Evolutionary conservation across 805 yeast species (phyloP).

Genomic region (Scheffersomyces spartinae): DNA sequence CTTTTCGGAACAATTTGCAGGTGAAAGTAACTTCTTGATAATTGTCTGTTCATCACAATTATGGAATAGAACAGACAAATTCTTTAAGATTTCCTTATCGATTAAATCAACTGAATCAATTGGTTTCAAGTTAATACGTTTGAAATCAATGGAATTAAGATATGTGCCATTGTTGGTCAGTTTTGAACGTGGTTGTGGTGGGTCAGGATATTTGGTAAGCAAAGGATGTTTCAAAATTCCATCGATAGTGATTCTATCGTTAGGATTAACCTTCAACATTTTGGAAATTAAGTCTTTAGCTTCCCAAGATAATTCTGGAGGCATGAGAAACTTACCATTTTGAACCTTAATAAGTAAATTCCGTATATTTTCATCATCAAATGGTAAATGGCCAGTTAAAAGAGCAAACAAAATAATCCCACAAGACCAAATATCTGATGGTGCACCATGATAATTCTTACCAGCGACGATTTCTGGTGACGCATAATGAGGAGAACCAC

Average conservation of each 20-base stretch:
- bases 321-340: slow-evolving; percentile 78
- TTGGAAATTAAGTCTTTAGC: slow-evolving; percentile 76
- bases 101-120: slow-evolving; percentile 35
- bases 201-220: slow-evolving; percentile 61
- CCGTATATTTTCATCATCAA: slow-evolving; percentile 92
- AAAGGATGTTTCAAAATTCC: slow-evolving; percentile 76
- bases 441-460: slow-evolving; percentile 89
- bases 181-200: no score
- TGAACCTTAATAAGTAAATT: slow-evolving; percentile 82
- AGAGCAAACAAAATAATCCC: slow-evolving; percentile 92
- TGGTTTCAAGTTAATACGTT: slow-evolving; percentile 17
- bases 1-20: slow-evolving; percentile 62
- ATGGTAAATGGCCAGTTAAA: slow-evolving; percentile 89
- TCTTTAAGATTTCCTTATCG: slow-evolving; percentile 65
- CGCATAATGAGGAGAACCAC: slow-evolving; percentile 98
- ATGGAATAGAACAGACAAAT: slow-evolving; percentile 71
- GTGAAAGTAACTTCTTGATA: slow-evolving; percentile 38
- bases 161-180: no score
- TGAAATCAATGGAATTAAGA: slow-evolving; percentile 8
- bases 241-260: slow-evolving; percentile 63
- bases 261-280: slow-evolving; percentile 80
- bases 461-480: slow-evolving; percentile 98
- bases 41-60: slow-evolving; percentile 52
- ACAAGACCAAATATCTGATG: slow-evolving; percentile 97
- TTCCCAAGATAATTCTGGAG: slow-evolving; percentile 63